These are phyloP conservation scores for Ophiocordyceps camponoti-floridani DNA, from an alignment of 2,329 filamentous ascomycete species.

Conservation along the genomic window DNA sequence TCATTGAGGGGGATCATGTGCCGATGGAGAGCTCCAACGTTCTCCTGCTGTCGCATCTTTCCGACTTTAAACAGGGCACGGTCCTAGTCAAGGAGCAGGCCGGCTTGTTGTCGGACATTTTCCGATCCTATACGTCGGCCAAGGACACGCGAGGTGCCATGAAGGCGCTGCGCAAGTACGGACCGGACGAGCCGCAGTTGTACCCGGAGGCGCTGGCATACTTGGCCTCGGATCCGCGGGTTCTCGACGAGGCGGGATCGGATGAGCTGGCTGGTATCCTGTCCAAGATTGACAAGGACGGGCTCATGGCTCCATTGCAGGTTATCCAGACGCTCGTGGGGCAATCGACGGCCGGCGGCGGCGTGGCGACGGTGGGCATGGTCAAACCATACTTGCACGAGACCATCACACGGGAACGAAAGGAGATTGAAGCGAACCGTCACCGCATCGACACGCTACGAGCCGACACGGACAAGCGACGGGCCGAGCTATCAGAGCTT, in stretches of 20 bases:
- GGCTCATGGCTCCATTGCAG: constrained; percentile 87
- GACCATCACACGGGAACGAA: constrained; percentile 75
- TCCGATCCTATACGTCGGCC: constrained; percentile 84
- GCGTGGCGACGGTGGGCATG: constrained; percentile 92
- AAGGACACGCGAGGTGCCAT: constrained; percentile 85
- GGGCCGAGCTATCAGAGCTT: constrained; percentile 61
- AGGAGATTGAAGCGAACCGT: constrained; percentile 66
- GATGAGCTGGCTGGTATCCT: constrained; percentile 70
- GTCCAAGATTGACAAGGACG: constrained; percentile 72
- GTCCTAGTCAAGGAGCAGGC: constrained; percentile 88
- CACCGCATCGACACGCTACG: constrained; percentile 71
- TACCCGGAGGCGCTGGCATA: constrained; percentile 88
- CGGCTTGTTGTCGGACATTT: constrained; percentile 83
- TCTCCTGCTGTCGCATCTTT: constrained; percentile 77
- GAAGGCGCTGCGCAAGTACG: constrained; percentile 79
- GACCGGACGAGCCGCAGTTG: constrained; percentile 73
- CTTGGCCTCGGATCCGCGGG: constrained; percentile 67
- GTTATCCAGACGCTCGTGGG: constrained; percentile 81
- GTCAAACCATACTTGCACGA: constrained; percentile 82
- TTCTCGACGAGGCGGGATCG: constrained; percentile 68
- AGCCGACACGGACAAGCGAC: constrained; percentile 63
- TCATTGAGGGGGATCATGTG: constrained; percentile 65
- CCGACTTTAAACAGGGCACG: constrained; percentile 77
- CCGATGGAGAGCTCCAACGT: constrained; percentile 93
- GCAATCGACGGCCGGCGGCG: constrained; percentile 22